These are phyloP conservation scores for Coleophoma eucalyptorum DNA, from an alignment of 2,329 filamentous ascomycete genomes.

Conservation along the genomic window DNA sequence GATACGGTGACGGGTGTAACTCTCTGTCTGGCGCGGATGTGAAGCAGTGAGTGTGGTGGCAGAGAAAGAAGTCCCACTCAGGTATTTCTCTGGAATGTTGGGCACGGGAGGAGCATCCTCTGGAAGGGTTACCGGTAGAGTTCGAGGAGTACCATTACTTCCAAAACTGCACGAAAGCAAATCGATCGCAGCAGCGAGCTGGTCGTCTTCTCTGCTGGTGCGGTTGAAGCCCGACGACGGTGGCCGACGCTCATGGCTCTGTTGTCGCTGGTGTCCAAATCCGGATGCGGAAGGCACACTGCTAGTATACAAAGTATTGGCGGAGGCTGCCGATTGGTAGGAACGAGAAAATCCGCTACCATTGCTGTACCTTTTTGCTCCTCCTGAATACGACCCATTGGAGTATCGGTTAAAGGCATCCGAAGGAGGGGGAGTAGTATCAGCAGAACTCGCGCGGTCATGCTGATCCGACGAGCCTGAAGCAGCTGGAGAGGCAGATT, in stretches of 20 bases:
- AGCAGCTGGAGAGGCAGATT: constrained; percentile 76
- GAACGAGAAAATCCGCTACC: constrained; percentile 66
- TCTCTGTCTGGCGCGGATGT: constrained; percentile 63
- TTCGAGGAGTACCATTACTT: constrained; percentile 48
- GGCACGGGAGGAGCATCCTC: constrained; percentile 83
- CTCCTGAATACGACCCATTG: constrained; percentile 26
- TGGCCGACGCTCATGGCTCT: constrained; percentile 72
- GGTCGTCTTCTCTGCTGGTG: constrained; percentile 76
- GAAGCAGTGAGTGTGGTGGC: constrained; percentile 49
- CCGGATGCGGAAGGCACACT: constrained; percentile 47
- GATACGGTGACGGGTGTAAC: constrained; percentile 54
- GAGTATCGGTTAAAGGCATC: constrained; percentile 47
- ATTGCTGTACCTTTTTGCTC: constrained; percentile 57
- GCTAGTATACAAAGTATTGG: constrained; percentile 46
- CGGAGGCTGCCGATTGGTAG: constrained; percentile 67
- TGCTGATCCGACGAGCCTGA: constrained; percentile 78
- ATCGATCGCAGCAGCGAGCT: constrained; percentile 86
- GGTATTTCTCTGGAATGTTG: constrained; percentile 76
- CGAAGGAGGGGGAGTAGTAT: constrained; percentile 88
- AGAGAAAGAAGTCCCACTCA: constrained; percentile 57
- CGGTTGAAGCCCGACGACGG: constrained; percentile 73
- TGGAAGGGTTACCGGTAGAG: constrained; percentile 60
- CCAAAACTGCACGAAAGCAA: constrained; percentile 88
- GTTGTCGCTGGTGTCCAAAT: constrained; percentile 54
- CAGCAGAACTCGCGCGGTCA: constrained; percentile 77